phyloP scores from a whole-genome alignment of 805 yeast species.

The Yarrowia sp. region DNA sequence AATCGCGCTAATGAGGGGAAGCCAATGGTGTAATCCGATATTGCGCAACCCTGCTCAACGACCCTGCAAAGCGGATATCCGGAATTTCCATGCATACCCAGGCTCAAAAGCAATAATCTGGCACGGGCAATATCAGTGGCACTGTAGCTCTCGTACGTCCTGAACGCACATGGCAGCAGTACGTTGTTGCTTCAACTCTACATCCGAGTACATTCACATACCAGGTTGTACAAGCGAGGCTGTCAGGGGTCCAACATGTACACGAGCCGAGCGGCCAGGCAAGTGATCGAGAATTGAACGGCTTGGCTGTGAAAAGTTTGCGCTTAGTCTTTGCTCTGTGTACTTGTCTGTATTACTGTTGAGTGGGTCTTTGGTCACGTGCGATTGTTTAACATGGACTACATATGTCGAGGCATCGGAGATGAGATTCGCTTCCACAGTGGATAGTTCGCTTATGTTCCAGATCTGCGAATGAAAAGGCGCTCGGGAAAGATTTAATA shows the following conservation, averaged over 20 bases:
- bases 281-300: background rate
- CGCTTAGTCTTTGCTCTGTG: too few relatives aligned
- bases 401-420: too few relatives aligned
- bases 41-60: too few relatives aligned
- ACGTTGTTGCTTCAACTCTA: conserved; percentile 3
- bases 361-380: background rate
- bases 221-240: background rate
- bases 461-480: too few relatives aligned
- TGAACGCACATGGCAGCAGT: background rate
- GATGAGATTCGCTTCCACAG: too few relatives aligned
- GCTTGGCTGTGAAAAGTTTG: background rate
- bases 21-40: background rate
- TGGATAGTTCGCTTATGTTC: too few relatives aligned
- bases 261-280: too few relatives aligned
- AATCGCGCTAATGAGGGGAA: background rate
- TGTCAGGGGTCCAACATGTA: background rate
- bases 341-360: too few relatives aligned
- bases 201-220: background rate
- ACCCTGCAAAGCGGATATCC: too few relatives aligned
- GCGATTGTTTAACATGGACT: too few relatives aligned
- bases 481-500: too few relatives aligned
- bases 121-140: background rate
- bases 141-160: background rate
- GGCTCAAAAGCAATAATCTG: background rate
- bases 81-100: background rate